phyloP scores from a whole-genome alignment of 1,284 basidiomycete genomes.

The Leccinum insigne region DNA sequence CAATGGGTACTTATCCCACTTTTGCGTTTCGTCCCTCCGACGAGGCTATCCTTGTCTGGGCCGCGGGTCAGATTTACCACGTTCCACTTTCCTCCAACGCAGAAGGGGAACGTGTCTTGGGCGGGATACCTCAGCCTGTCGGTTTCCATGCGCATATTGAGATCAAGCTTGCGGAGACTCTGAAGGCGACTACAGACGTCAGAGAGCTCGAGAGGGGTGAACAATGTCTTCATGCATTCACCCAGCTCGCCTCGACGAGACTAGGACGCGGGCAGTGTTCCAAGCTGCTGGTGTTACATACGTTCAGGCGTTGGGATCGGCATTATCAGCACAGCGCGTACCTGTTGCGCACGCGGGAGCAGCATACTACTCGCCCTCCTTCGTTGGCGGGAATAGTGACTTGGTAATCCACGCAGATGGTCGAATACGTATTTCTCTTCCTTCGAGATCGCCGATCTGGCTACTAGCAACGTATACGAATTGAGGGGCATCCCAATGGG shows the following conservation, averaged over 20 bases:
- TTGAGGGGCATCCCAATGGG: slow-evolving; percentile 59
- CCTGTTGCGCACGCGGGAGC: slow-evolving; percentile 47
- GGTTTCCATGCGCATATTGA: slow-evolving; percentile 62
- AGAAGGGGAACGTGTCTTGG: slow-evolving; percentile 44
- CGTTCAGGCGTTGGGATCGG: slow-evolving; percentile 46
- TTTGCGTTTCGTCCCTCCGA: slow-evolving; percentile 60
- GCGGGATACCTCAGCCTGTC: slow-evolving; percentile 52
- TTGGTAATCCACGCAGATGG: slow-evolving; percentile 66
- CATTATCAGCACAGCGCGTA: slow-evolving; percentile 34
- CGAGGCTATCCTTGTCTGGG: slow-evolving; percentile 69
- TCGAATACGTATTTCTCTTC: slow-evolving; percentile 61
- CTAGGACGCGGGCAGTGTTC: slow-evolving; percentile 58
- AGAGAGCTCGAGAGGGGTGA: slow-evolving; percentile 52
- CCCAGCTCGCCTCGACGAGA: slow-evolving; percentile 54
- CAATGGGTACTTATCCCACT: slow-evolving; percentile 76
- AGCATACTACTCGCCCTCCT: slow-evolving; percentile 69
- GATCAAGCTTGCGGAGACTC: slow-evolving; percentile 62
- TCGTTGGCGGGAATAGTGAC: slow-evolving; percentile 50
- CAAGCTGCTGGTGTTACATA: slow-evolving; percentile 64
- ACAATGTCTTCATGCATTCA: slow-evolving; percentile 60
- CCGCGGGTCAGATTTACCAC: slow-evolving; percentile 63
- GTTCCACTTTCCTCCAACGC: slow-evolving; percentile 54
- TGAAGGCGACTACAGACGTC: slow-evolving; percentile 47
- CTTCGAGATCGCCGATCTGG: slow-evolving; percentile 62
- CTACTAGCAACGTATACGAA: slow-evolving; percentile 44